Evolutionary conservation across 805 yeast species (phyloP).

Genomic region (Monosporozyma servazzii): DNA sequence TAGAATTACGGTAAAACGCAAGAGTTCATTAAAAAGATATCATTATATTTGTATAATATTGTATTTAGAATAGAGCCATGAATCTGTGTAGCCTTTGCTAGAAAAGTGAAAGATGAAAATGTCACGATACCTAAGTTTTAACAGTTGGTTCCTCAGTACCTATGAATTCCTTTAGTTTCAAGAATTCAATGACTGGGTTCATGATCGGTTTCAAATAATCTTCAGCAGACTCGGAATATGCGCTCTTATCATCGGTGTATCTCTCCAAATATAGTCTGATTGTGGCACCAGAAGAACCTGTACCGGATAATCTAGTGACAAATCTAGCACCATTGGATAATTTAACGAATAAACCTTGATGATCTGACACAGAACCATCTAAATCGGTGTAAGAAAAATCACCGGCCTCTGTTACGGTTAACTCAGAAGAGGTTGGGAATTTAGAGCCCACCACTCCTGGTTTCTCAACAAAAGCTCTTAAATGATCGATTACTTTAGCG

Average conservation of each 20-base stretch:
- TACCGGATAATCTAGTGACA: constrained; percentile 87
- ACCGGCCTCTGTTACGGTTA: constrained; percentile 63
- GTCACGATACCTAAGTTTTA: constrained; percentile 4
- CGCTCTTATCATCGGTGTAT: constrained; percentile 53
- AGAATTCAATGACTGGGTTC: constrained; percentile 50
- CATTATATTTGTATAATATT: background rate
- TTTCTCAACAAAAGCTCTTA: constrained; percentile 34
- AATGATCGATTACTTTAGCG: constrained; percentile 47
- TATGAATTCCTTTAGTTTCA: constrained; percentile 62
- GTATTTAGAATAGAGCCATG: background rate
- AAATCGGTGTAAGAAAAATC: constrained; percentile 91
- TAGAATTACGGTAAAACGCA: background rate
- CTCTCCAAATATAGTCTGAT: constrained; percentile 87
- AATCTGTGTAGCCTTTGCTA: background rate
- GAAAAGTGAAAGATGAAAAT: background rate
- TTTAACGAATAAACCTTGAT: constrained; percentile 86
- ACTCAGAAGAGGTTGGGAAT: constrained; percentile 37
- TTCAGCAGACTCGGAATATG: constrained; percentile 47
- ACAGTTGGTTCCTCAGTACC: constrained; percentile 89
- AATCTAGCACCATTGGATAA: constrained; percentile 76
- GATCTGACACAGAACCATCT: constrained; percentile 80
- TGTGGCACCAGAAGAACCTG: constrained; percentile 97
- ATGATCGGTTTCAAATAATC: constrained; percentile 61
- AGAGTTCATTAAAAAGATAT: background rate
- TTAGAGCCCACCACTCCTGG: constrained; percentile 41